Base-by-base conservation (phyloP, 2,329 filamentous ascomycete genomes). In the Apiospora arundinis region DNA sequence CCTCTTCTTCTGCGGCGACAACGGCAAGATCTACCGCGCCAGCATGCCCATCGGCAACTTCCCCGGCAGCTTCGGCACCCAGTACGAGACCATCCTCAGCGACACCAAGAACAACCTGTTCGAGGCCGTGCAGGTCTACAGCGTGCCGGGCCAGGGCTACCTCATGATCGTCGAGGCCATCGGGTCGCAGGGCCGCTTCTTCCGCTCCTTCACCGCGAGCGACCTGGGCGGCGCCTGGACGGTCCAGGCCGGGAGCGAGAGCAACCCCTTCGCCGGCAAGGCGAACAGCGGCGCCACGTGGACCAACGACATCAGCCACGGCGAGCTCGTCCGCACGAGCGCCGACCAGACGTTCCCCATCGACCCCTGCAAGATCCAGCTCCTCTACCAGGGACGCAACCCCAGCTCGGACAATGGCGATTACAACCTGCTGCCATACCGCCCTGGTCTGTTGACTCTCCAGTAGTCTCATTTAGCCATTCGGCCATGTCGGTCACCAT, bases 111-210 rank as follows among this genome's bases (percentile, higher is more conserved):
- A 88, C 77, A 88, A 90, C 76, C 83, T 92, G 0, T 92, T 92
- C 78, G 91, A 92, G 77, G 90, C 90, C 0, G 89, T 91, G 0
- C 87, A 92, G 75, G 90, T 92, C 63, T 92, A 92, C 81, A 90
- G 85, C 1, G 76, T 92, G 71, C 65, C 84, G 44, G 88, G 87
- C 40, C 82, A 86, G 74, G 83, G 83, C 74, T 92, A 92, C 80
- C 86, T 92, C 70, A 92, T 92, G 88, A 86, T 92, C n/a, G 89
- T 92, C 45, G 91, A 92, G 79, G 83, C 88, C 0, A 87, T 88
- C 60, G 90, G 90, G 0, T 48, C 79, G 0, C 80, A 84, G 44
- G 90, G 90, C 0, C 85, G 91, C 2, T 92, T 88, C 80, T 92
- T 92, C 86, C 89, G 90, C 71, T 91, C 89, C 0, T 92, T 90